Percentiles rank a stretch among this genome's conserved stretches.
phyloP scores from a whole-genome alignment of 371 early-diverging fungal species.

The Coemansia sp. region DNA sequence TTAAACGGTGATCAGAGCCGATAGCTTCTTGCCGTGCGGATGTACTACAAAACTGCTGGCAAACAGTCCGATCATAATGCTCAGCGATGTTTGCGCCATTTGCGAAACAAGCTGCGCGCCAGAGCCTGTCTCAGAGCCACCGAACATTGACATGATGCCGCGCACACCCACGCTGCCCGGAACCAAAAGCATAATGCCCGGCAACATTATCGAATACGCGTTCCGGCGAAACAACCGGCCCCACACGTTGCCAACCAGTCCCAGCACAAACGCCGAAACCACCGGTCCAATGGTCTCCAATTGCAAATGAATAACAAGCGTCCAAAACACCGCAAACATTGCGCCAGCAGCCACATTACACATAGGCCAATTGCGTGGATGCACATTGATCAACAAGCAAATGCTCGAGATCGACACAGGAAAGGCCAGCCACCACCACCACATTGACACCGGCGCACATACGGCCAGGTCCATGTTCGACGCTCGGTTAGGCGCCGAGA shows the following conservation, averaged over 20 bases:
- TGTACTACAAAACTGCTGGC: constrained; percentile 57
- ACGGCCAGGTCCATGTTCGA: constrained; percentile 10
- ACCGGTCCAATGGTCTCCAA: constrained; percentile 31
- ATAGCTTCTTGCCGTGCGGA: constrained; percentile 51
- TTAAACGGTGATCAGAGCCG: constrained; percentile 46
- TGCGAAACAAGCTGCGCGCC: constrained; percentile 54
- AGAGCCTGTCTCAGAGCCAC: constrained; percentile 11
- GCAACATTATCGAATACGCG: constrained; percentile 58
- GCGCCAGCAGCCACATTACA: constrained; percentile 7
- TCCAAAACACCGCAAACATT: constrained; percentile 20
- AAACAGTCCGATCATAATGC: constrained; percentile 59
- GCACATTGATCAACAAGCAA: constrained; percentile 38
- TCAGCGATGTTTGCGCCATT: constrained; percentile 57
- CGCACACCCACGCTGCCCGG: constrained; percentile 62
- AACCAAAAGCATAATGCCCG: constrained; percentile 58
- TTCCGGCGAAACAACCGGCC: constrained; percentile 57
- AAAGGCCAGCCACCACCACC: constrained; percentile 42
- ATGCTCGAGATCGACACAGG: constrained; percentile 35
- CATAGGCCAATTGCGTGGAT: constrained; percentile 32
- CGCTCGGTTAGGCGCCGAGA: constrained; percentile 11
- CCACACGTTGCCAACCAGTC: constrained; percentile 50
- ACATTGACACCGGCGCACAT: constrained; percentile 29
- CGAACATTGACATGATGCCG: constrained; percentile 55
- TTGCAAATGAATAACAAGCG: constrained; percentile 30
- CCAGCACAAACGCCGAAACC: constrained; percentile 51